phyloP scores from a whole-genome alignment of 257 asterid genomes.

The Haberlea rhodopensis region DNA sequence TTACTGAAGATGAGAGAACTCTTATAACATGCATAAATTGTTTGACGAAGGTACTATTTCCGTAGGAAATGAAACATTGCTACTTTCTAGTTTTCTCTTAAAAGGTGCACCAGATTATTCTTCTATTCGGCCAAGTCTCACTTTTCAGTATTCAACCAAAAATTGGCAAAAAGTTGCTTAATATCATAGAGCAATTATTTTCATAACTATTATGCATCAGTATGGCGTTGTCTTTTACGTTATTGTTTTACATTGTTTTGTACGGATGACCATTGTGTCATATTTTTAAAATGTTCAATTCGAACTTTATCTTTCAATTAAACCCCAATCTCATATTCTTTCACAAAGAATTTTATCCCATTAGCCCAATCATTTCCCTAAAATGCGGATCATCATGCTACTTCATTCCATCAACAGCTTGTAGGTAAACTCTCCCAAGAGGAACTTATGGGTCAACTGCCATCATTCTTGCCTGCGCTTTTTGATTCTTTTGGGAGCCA shows the following conservation, averaged over 20 bases:
- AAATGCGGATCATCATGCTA: conserved; percentile 13
- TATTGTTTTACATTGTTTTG: neutral
- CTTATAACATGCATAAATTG: conserved; percentile 96
- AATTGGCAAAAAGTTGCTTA: neutral
- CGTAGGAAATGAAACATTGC: conserved; percentile 14
- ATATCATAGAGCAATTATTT: neutral
- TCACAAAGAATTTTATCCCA: neutral
- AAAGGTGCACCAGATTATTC: neutral
- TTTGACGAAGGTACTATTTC: conserved; percentile 81
- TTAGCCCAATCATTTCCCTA: neutral
- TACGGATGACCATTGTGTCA: neutral
- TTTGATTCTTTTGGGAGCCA: conserved; percentile 96
- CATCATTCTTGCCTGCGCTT: conserved; percentile 89
- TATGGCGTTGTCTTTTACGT: no score
- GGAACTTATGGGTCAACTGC: conserved; percentile 81
- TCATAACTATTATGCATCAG: neutral
- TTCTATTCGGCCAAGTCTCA: neutral
- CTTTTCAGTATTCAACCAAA: neutral
- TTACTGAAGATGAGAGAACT: conserved; percentile 93
- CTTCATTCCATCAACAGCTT: conserved; percentile 53
- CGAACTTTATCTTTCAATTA: neutral
- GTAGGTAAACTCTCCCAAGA: conserved; percentile 92
- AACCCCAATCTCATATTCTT: conserved; percentile 6
- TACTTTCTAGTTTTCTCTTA: conserved; percentile 13
- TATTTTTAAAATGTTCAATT: neutral